Percentiles rank a stretch among this genome's conserved stretches.
Evolutionary conservation across 805 yeast species (phyloP).

Genomic region (Spathaspora passalidarum): DNA sequence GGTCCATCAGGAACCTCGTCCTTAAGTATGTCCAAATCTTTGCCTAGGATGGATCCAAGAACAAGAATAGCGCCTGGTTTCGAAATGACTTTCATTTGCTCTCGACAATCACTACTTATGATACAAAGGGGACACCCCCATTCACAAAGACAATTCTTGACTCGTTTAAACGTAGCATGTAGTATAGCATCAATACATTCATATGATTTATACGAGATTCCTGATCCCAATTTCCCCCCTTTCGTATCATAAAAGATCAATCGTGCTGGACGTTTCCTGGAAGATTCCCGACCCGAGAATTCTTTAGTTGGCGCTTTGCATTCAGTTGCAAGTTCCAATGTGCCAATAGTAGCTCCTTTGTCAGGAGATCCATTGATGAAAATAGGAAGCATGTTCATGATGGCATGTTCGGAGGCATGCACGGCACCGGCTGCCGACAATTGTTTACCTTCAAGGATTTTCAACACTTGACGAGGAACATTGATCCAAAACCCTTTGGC

Average conservation of each 20-base stretch:
- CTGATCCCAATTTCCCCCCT: constrained; percentile 80
- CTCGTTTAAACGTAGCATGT: constrained; percentile 52
- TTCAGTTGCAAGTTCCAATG: constrained; percentile 76
- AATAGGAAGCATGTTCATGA: constrained; percentile 75
- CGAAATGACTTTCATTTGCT: constrained; percentile 76
- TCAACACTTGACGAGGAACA: constrained; percentile 64
- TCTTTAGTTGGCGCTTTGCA: constrained; percentile 98
- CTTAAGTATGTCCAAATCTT: constrained; percentile 39
- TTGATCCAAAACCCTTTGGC: constrained; percentile 94
- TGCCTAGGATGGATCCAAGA: constrained; percentile 58
- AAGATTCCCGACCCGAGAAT: constrained; percentile 71
- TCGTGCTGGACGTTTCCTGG: constrained; percentile 81
- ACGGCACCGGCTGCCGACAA: constrained; percentile 84
- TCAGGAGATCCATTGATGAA: constrained; percentile 55
- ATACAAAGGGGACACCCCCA: constrained; percentile 87
- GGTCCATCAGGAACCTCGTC: constrained; percentile 65
- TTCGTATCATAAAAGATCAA: constrained; percentile 78
- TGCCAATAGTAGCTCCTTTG: constrained; percentile 28
- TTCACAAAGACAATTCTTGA: constrained; percentile 65
- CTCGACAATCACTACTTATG: constrained; percentile 79
- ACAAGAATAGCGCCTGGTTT: constrained; percentile 81
- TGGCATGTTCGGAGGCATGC: constrained; percentile 94
- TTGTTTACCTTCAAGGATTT: constrained; percentile 51
- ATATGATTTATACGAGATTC: constrained; percentile 75
- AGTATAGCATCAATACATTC: constrained; percentile 71